Conservation (phyloP, 805 yeast genomes). For the Ogataea minuta region DNA sequence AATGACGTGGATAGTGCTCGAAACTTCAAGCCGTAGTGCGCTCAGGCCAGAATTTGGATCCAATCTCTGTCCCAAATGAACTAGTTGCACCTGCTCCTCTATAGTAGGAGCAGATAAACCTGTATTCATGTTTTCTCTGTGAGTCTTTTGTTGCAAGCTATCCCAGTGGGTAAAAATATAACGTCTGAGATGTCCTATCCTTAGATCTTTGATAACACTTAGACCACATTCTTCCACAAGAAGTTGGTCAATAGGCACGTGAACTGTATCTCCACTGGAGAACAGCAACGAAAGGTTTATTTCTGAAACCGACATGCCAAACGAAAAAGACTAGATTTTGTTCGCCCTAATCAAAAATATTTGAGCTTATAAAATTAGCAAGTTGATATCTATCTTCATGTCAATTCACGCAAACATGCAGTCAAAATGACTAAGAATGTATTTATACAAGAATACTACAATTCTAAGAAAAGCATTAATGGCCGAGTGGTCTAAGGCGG, state of each 20-base stretch:
- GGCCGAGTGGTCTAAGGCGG: constrained; percentile 35
- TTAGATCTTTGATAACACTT: constrained; percentile 12
- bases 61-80: constrained; percentile 32
- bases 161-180: constrained; percentile 30
- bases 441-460: no score
- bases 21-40: constrained; percentile 24
- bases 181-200: constrained; percentile 30
- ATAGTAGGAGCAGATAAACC: constrained; percentile 14
- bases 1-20: constrained; percentile 31
- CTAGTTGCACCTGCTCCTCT: constrained; percentile 31
- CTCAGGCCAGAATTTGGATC: constrained; percentile 26
- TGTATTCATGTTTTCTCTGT: constrained; percentile 12
- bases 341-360: no score
- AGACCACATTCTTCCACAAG: constrained; percentile 14
- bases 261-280: constrained; percentile 24
- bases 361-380: no score
- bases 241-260: constrained; percentile 16
- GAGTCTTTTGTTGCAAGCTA: constrained; percentile 6
- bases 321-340: no score
- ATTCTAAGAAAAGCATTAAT: constrained; percentile 25
- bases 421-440: no score
- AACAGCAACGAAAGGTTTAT: constrained; percentile 21
- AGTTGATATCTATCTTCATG: no score
- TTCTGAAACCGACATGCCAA: constrained; percentile 13
- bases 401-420: no score